These are phyloP conservation scores for Kwoniella mangroviensis DNA, from an alignment of 768 basidiomycete species.

Conservation along the genomic window DNA sequence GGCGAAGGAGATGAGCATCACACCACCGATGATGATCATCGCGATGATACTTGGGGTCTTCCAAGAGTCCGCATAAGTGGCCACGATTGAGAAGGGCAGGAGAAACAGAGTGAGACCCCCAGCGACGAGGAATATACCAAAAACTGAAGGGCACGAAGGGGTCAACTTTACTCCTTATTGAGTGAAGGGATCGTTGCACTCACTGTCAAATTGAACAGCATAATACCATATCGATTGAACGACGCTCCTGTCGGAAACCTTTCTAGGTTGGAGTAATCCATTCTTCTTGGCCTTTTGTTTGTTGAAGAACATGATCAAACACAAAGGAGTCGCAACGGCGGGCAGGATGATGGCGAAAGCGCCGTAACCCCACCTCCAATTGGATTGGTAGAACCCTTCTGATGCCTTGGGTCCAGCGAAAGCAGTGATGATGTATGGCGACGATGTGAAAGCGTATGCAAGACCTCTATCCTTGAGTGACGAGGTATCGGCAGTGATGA, in stretches of 20 bases:
- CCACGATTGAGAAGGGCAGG: conserved; percentile 56
- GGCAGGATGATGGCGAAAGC: conserved; percentile 40
- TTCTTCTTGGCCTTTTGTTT: conserved; percentile 32
- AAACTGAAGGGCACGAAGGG: conserved; percentile 14
- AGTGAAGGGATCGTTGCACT: conserved; percentile 10
- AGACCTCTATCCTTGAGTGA: conserved; percentile 48
- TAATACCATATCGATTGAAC: conserved; percentile 28
- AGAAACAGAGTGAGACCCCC: conserved; percentile 54
- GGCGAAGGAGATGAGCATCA: conserved; percentile 49
- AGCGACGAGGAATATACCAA: conserved; percentile 53
- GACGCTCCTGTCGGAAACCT: conserved; percentile 8
- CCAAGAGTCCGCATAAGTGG: conserved; percentile 45
- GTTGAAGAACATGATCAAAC: conserved; percentile 25
- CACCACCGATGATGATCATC: conserved; percentile 52
- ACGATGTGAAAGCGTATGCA: conserved; percentile 46
- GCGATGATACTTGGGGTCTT: conserved; percentile 44
- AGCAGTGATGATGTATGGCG: conserved; percentile 55
- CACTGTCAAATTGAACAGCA: conserved; percentile 48
- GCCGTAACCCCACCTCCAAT: conserved; percentile 46
- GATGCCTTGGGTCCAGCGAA: conserved; percentile 48
- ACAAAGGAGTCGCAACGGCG: conserved; percentile 28
- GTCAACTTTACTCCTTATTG: too few species aligned
- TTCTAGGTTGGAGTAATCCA: conserved; percentile 19
- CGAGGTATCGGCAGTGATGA: conserved; percentile 55
- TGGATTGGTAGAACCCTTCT: conserved; percentile 41